A percentile compares a stretch with the other conserved stretches of the same genome.
phyloP scores from a whole-genome alignment of 345 rosid species.

The Brassica nigra region DNA sequence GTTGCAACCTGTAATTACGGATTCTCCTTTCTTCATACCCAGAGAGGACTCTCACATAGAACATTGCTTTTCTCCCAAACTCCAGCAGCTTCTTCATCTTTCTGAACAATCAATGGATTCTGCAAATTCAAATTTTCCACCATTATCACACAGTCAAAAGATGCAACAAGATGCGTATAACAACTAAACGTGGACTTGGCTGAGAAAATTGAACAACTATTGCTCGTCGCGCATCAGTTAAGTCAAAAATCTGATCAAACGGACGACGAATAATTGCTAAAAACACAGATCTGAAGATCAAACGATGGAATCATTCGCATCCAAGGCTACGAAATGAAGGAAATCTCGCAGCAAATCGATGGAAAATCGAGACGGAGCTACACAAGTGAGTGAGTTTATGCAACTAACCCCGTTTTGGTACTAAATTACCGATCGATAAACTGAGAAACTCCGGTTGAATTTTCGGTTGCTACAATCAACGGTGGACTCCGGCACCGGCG shows the following conservation, averaged over 20 bases:
- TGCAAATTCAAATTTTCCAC: neutral
- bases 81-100: constrained; percentile 75
- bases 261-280: neutral
- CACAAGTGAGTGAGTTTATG: neutral
- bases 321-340: constrained; percentile 21
- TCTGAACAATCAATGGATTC: constrained; percentile 14
- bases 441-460: neutral
- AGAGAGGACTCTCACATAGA: constrained; percentile 85
- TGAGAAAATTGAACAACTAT: neutral
- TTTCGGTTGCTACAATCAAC: neutral
- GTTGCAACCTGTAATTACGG: constrained; percentile 72
- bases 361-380: neutral
- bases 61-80: constrained; percentile 81
- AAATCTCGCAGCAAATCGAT: neutral
- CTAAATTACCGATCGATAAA: neutral
- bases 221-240: neutral
- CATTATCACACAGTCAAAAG: neutral
- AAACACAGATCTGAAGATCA: constrained; percentile 20
- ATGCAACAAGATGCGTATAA: neutral
- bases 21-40: constrained; percentile 90
- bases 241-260: neutral
- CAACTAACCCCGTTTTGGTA: neutral
- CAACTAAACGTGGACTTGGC: neutral
- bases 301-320: constrained; percentile 9
- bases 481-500: constrained; percentile 27